Conservation (phyloP, 2,329 filamentous ascomycete species). For the Microdochium trichocladiopsis region DNA sequence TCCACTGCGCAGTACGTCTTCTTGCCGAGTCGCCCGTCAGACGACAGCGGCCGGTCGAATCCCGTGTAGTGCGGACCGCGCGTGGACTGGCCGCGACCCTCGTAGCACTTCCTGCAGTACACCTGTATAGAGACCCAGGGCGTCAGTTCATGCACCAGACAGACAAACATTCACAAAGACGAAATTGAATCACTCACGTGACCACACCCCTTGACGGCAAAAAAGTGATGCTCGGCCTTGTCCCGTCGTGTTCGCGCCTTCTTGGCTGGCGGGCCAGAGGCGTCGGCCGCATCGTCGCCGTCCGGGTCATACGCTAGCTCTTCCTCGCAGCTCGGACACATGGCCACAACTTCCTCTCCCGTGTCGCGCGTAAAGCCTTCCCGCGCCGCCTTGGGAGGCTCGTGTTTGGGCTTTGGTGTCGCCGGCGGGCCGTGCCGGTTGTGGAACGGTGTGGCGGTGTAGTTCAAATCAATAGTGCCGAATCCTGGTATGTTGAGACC, state of each 20-base stretch:
- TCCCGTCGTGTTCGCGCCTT: constrained; percentile 40
- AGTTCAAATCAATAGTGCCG: constrained; percentile 15
- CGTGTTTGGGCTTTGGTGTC: constrained; percentile 44
- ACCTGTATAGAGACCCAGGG: constrained; percentile 36
- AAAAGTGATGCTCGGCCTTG: constrained; percentile 74
- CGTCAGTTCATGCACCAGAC: too few relatives aligned
- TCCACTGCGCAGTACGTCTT: constrained; percentile 49
- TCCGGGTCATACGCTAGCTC: constrained; percentile 70
- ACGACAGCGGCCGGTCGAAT: constrained; percentile 22
- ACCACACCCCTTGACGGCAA: constrained; percentile 84
- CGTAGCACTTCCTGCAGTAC: constrained; percentile 56
- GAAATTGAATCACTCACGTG: constrained; percentile 58
- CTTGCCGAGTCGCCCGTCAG: constrained; percentile 15
- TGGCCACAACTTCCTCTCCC: constrained; percentile 61
- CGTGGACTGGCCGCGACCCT: constrained; percentile 39
- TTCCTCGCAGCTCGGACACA: constrained; percentile 81
- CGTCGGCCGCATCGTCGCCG: constrained; percentile 21
- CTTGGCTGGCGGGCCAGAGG: constrained; percentile 21
- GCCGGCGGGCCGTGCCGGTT: constrained; percentile 2
- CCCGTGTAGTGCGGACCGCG: constrained; percentile 22
- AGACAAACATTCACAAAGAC: background rate
- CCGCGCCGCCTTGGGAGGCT: constrained; percentile 56
- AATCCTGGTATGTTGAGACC: background rate
- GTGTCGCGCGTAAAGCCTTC: constrained; percentile 79
- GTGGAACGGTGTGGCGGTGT: constrained; percentile 9